Percentiles rank a stretch among this genome's conserved stretches.
Conservation (phyloP, 495 filamentous ascomycete species). For the Astrocystis sublimbata region DNA sequence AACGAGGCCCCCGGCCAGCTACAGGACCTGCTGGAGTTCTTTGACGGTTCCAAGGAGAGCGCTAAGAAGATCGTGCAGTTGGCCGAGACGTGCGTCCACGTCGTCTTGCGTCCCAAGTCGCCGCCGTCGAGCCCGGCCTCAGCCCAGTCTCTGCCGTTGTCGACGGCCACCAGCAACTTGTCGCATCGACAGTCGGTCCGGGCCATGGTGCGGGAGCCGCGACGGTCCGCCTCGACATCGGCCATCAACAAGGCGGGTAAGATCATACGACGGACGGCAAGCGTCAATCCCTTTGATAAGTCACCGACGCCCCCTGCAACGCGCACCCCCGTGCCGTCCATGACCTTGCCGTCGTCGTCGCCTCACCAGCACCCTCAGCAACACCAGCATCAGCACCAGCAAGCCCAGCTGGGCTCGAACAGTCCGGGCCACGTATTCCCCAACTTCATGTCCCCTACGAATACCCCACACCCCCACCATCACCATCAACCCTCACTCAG, state of each 20-base stretch:
- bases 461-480: neutral
- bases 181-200: slow-evolving; percentile 11
- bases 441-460: slow-evolving; percentile 22
- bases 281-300: neutral
- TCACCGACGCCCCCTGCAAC: neutral
- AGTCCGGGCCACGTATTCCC: slow-evolving; percentile 18
- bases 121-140: slow-evolving; percentile 10
- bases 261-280: slow-evolving; percentile 22
- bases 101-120: slow-evolving; percentile 37
- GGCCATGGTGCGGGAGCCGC: slow-evolving; percentile 20
- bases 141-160: neutral
- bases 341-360: slow-evolving; percentile 17
- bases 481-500: slow-evolving; percentile 3
- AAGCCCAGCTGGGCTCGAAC: slow-evolving; percentile 14
- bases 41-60: slow-evolving; percentile 42
- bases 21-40: slow-evolving; percentile 54
- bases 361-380: slow-evolving; percentile 7
- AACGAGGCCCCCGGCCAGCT: slow-evolving; percentile 49
- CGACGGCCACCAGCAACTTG: neutral
- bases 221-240: slow-evolving; percentile 32
- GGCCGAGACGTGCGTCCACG: slow-evolving; percentile 45
- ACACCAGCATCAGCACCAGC: slow-evolving; percentile 14
- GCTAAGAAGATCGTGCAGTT: slow-evolving; percentile 42
- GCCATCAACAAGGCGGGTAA: slow-evolving; percentile 21
- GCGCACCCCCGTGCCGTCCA: slow-evolving; percentile 12